Conservation (phyloP, 306 rosid species). For the Fagus sylvatica region DNA sequence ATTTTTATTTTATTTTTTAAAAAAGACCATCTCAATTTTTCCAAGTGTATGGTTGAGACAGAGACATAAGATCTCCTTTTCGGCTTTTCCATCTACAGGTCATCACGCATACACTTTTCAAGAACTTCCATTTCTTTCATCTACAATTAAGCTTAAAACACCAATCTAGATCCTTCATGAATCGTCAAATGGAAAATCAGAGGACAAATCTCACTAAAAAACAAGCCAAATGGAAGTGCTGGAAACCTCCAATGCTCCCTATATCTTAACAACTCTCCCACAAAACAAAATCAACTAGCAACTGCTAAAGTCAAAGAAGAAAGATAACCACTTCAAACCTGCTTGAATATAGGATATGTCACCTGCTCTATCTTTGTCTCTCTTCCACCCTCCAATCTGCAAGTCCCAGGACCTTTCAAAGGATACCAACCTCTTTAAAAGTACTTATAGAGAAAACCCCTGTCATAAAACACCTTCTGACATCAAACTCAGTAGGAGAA, state of each 20-base stretch:
- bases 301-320: neutral
- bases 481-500: constrained; percentile 43
- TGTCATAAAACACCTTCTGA: constrained; percentile 26
- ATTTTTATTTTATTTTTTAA: too few species aligned
- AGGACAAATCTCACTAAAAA: neutral
- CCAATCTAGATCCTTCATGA: constrained; percentile 38
- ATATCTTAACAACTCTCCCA: constrained; percentile 31
- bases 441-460: constrained; percentile 36
- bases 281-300: constrained; percentile 13
- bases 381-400: constrained; percentile 45
- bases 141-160: neutral
- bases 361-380: constrained; percentile 44
- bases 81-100: neutral
- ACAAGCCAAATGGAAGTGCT: constrained; percentile 37
- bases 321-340: neutral
- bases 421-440: constrained; percentile 31
- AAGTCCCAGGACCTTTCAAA: constrained; percentile 46
- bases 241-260: constrained; percentile 41
- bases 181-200: constrained; percentile 10
- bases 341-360: constrained; percentile 30
- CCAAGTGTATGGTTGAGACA: neutral
- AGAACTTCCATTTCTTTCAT: neutral
- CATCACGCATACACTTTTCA: neutral
- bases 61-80: neutral
- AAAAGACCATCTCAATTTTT: neutral